phyloP scores from a whole-genome alignment of 495 filamentous ascomycete genomes.

The Sphaerosporella brunnea region DNA sequence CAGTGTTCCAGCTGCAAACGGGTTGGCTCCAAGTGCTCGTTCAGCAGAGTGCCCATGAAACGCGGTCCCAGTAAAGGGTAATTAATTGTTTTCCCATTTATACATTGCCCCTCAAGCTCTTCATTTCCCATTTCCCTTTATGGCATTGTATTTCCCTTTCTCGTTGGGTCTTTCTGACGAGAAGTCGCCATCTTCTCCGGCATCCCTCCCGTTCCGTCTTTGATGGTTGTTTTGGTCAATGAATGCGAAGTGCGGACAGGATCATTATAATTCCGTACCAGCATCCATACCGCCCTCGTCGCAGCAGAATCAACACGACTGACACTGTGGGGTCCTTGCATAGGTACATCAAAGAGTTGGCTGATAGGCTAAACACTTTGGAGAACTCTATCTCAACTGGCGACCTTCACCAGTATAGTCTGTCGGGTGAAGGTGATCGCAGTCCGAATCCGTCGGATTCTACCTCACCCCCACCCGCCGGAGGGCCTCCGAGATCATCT shows the following conservation, averaged over 20 bases:
- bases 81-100: constrained; percentile 1
- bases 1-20: constrained; percentile 77
- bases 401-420: constrained; percentile 24
- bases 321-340: constrained; percentile 3
- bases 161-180: background rate
- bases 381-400: constrained; percentile 35
- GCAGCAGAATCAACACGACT: constrained; percentile 15
- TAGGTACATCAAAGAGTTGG: constrained; percentile 91
- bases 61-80: constrained; percentile 90
- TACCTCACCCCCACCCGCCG: constrained; percentile 22
- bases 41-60: constrained; percentile 87
- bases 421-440: constrained; percentile 22
- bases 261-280: background rate
- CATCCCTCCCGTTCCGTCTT: background rate
- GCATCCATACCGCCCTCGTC: constrained; percentile 9
- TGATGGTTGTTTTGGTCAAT: background rate
- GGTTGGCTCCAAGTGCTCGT: constrained; percentile 59
- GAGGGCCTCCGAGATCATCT: constrained; percentile 10
- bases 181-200: background rate
- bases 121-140: background rate
- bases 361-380: constrained; percentile 67
- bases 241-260: background rate
- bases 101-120: background rate
- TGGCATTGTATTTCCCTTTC: background rate
- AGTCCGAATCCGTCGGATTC: constrained; percentile 25